Percentiles rank a stretch among this genome's conserved stretches.
phyloP scores from a whole-genome alignment of 768 basidiomycete genomes.

The Paxillus ammoniavirescens region DNA sequence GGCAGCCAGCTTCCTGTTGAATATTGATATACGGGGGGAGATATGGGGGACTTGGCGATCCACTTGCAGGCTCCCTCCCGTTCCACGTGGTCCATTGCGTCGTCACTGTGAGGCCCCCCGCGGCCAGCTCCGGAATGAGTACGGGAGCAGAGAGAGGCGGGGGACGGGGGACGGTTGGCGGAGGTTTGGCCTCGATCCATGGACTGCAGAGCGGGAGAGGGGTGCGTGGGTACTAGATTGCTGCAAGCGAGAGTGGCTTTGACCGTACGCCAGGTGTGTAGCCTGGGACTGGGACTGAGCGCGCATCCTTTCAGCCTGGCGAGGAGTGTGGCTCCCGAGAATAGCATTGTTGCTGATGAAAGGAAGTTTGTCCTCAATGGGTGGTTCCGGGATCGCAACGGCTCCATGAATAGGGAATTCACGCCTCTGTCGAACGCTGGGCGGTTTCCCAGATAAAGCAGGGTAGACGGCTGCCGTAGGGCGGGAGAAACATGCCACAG shows the following conservation, averaged over 20 bases:
- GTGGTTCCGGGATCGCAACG: not conserved
- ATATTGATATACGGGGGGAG: conserved; percentile 1
- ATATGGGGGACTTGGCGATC: conserved; percentile 2
- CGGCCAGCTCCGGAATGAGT: not conserved
- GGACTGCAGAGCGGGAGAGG: not conserved
- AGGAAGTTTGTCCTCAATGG: not conserved
- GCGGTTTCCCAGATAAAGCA: not conserved
- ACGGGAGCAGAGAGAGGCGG: not conserved
- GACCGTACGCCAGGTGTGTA: not conserved
- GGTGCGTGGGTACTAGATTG: not conserved
- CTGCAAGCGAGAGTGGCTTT: not conserved
- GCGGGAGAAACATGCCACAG: conserved; percentile 4
- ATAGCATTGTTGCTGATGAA: not conserved
- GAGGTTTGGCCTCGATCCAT: not conserved
- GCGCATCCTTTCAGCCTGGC: conserved; percentile 2
- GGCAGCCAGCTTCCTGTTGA: too few relatives aligned
- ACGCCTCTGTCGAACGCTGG: not conserved
- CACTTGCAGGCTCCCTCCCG: not conserved
- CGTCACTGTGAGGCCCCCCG: not conserved
- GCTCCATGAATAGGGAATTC: not conserved
- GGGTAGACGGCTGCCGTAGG: conserved; percentile 5
- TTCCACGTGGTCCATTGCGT: not conserved
- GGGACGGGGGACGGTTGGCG: not conserved
- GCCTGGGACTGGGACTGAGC: not conserved
- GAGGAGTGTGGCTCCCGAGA: conserved; percentile 1